Base-by-base conservation (phyloP, 805 yeast genomes). In the Barnettozyma californica region DNA sequence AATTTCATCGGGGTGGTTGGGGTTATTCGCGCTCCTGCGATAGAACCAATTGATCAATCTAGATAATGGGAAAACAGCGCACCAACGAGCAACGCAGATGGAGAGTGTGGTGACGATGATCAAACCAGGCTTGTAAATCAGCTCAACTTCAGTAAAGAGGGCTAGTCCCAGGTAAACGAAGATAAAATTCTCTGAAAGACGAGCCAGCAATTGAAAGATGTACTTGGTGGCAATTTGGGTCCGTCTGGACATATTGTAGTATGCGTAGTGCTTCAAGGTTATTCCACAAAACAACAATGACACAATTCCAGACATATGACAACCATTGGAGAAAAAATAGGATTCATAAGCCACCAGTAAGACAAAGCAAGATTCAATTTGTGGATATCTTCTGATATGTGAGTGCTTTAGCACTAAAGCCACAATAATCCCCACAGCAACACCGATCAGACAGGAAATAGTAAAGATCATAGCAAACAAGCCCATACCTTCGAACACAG, bases 241-340 rank as follows among this genome's bases (percentile, higher is more conserved):
- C 59, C 98, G 77, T 66, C 98, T 78, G 5, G 97, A 89, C 99
- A 94, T 94, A 68, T 92, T 95, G 69, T 80, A 94, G 69, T 91
- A 91, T 14, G 98, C 99, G 63, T 94, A 94, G 67, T 95, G 98
- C 66, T 92, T 94, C 65, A 94, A 71, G 1, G 99, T 92, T 53
- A 94, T 94, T 47, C 99, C 99, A 65, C 97, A 92, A 70, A 94
- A 94, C 55, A 94, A 70, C 55, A 94, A 73, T 1, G 97, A 90
- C 7, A 92, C 98, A 55, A 92, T 92, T 41, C 99, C 99, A 6
- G 98, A 91, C 99, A 94, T 94, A 65, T 95, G 99, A 60, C 98
- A 95, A 44, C 99, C 99, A 62, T 94, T 94, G 39, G 98, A 91
- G 68, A 94, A 94, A 73, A 94, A 94, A 67, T 94, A 94, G 0